Evolutionary conservation across 164 flowering plant genomes (phyloP), one percentile per base, ranked within the genome.

Genomic region (Vitis vinifera): DNA sequence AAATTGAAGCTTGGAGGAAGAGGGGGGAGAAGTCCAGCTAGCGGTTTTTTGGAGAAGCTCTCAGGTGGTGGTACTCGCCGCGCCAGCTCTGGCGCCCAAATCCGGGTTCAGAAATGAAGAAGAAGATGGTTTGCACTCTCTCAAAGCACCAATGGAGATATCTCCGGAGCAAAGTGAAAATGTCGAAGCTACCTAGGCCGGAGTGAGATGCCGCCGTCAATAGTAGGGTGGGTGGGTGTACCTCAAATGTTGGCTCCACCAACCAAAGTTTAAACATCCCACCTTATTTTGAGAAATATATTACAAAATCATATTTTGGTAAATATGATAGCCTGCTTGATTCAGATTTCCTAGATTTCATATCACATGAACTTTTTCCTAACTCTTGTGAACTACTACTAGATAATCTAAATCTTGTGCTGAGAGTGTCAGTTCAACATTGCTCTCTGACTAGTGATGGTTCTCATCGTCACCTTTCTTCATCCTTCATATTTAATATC

Each of bases 381-480:
- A 62, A 63, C 53, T 75, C 78, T 8, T 83, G 87, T 69, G 60
- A 75, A 72, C 60, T 60, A 2, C 62, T 77, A 8, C 71, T 60
- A 10, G 64, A 58, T 58, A 66, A 67, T 65, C 58, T 29, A 27
- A 70, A 59, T 74, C 31, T 59, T 52, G 14, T 55, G 69, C 66
- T 74, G 30, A 77, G 56, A 67, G 55, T 82, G 51, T 80, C 83
- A 31, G 51, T 67, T 62, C 48, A 77, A 55, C 71, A 83, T 8
- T 82, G 88, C 27, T 55, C 68, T 70, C 76, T 95, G 31, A 69
- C 82, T 68, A 97, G 99, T 51, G 92, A 92, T 76, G 97, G 99
- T 69, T 93, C 96, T 73, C 99, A 95, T 82, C 99, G 97, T 47
- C 89, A 56, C 51, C 68, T 91, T 16, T 71, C 72, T 63, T 79